Evolutionary conservation across 805 yeast species (phyloP).

Genomic region (Starmerella geochares): DNA sequence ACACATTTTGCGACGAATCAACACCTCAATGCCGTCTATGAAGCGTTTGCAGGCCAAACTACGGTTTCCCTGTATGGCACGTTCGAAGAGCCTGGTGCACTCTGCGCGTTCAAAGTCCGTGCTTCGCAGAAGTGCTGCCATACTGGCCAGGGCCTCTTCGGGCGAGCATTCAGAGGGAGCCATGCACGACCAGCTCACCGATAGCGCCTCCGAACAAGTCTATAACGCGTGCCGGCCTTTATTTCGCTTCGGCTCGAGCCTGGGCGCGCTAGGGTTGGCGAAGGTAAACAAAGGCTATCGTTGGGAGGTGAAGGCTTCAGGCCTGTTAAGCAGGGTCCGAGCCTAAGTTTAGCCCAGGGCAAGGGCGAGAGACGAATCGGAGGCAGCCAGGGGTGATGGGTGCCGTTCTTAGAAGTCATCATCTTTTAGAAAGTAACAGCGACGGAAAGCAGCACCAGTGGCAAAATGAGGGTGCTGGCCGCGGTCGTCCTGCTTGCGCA

Average conservation of each 20-base stretch:
- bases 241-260: neutral
- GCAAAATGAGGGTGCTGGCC: neutral
- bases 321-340: neutral
- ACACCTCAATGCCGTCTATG: slow-evolving; percentile 4
- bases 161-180: neutral
- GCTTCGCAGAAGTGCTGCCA: neutral
- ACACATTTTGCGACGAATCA: neutral
- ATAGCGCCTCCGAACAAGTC: neutral
- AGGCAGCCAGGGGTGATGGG: neutral
- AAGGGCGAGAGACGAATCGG: neutral
- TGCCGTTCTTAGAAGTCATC: neutral
- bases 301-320: neutral
- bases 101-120: neutral
- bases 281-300: neutral
- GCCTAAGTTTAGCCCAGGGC: neutral
- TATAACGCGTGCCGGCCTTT: neutral
- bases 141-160: slow-evolving; percentile 2
- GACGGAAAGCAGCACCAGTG: neutral
- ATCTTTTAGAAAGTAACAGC: neutral
- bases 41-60: neutral
- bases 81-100: neutral
- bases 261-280: neutral
- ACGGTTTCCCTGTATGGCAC: neutral
- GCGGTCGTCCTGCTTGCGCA: neutral
- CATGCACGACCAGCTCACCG: neutral